Conservation (phyloP, 2,329 filamentous ascomycete genomes). For the Capronia coronata region DNA sequence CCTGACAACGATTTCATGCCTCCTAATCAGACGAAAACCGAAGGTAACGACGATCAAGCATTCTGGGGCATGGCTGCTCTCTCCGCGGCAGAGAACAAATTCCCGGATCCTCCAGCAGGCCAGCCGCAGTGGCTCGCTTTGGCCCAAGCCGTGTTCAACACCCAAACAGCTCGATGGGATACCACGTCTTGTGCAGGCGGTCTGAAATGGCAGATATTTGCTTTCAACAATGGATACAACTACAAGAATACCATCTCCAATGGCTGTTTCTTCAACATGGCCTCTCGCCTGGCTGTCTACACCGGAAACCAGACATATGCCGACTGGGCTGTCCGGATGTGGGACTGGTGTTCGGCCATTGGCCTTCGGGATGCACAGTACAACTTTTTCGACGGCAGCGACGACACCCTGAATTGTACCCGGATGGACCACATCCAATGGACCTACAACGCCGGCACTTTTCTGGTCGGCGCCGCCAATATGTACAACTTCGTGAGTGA, state of each 20-base stretch:
- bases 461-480: conserved; percentile 49
- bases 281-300: conserved; percentile 65
- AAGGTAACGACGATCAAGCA: conserved; percentile 56
- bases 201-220: conserved; percentile 78
- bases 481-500: conserved; percentile 49
- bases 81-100: conserved; percentile 69
- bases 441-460: conserved; percentile 53
- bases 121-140: conserved; percentile 71
- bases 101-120: conserved; percentile 58
- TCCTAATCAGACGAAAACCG: conserved; percentile 43
- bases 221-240: conserved; percentile 62
- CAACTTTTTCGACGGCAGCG: conserved; percentile 51
- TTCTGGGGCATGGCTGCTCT: conserved; percentile 84
- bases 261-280: conserved; percentile 53
- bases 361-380: conserved; percentile 47
- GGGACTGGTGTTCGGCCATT: conserved; percentile 50
- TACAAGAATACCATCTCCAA: conserved; percentile 56
- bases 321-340: conserved; percentile 64
- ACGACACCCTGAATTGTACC: conserved; percentile 47
- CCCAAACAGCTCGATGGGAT: conserved; percentile 67
- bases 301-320: conserved; percentile 73
- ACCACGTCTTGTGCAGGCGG: conserved; percentile 61
- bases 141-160: conserved; percentile 73
- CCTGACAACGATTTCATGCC: conserved; percentile 71
- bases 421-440: conserved; percentile 49